These are phyloP conservation scores for Capsicum baccatum DNA, from an alignment of 257 asterid genomes.

Conservation along the genomic window DNA sequence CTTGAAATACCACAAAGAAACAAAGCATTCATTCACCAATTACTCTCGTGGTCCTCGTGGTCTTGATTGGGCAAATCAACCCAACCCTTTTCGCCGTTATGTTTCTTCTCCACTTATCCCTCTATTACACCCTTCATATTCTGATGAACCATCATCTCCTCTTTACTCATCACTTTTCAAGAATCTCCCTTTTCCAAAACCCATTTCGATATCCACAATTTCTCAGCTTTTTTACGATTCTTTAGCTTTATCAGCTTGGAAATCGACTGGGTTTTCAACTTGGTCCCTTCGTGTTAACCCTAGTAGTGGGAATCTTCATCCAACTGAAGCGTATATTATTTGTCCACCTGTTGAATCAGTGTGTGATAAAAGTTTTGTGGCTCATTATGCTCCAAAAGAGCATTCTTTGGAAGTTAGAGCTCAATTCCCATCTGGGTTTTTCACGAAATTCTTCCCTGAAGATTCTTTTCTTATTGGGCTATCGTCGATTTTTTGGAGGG, in stretches of 20 bases:
- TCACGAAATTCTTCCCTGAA: constrained; percentile 53
- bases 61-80: constrained; percentile 98
- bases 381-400: constrained; percentile 91
- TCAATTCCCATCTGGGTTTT: constrained; percentile 53
- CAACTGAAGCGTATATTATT: constrained; percentile 84
- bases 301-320: constrained; percentile 94
- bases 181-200: constrained; percentile 58
- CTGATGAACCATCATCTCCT: constrained; percentile 43
- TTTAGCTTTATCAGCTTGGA: constrained; percentile 91
- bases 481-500: constrained; percentile 92
- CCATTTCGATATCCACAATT: constrained; percentile 60
- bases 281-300: constrained; percentile 99
- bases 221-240: constrained; percentile 71
- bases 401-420: constrained; percentile 86
- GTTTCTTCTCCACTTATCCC: constrained; percentile 63
- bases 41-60: constrained; percentile 87
- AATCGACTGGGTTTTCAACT: constrained; percentile 74
- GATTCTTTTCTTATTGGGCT: constrained; percentile 71
- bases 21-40: constrained; percentile 72
- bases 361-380: constrained; percentile 58
- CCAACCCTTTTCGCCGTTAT: constrained; percentile 97
- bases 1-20: constrained; percentile 73
- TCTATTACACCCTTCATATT: constrained; percentile 60
- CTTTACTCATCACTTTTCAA: constrained; percentile 56
- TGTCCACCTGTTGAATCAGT: constrained; percentile 65